Conservation (phyloP, 2,329 filamentous ascomycete genomes). For the Scedosporium dehoogii region DNA sequence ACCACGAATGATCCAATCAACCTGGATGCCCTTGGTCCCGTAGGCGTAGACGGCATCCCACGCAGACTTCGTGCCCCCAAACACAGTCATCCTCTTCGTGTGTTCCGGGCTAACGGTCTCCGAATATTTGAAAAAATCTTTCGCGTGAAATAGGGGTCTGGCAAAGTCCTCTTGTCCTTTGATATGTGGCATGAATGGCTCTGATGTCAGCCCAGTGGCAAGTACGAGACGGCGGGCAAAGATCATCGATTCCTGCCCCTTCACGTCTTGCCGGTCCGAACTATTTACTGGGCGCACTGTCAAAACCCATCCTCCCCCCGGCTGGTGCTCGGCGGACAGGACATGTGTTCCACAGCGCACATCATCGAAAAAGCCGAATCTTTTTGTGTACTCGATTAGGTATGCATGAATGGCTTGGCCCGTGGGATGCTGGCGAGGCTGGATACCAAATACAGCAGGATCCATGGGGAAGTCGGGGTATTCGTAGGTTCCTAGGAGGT, state of each 20-base stretch:
- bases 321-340: conserved; percentile 30
- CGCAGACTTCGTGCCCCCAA: conserved; percentile 48
- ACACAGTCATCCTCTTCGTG: conserved; percentile 29
- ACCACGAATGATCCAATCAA: conserved; percentile 41
- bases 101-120: conserved; percentile 17
- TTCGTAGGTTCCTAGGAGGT: conserved; percentile 63
- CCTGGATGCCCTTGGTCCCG: conserved; percentile 33
- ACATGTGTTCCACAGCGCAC: conserved; percentile 31
- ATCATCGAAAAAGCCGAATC: conserved; percentile 28
- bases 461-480: conserved; percentile 66
- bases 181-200: conserved; percentile 29
- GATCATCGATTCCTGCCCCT: conserved; percentile 31
- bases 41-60: conserved; percentile 47
- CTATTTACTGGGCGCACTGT: conserved; percentile 33
- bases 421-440: conserved; percentile 35
- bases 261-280: conserved; percentile 47
- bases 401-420: conserved; percentile 37
- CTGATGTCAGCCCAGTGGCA: conserved; percentile 39
- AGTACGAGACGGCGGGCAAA: conserved; percentile 31
- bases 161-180: conserved; percentile 25
- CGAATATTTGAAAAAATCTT: conserved; percentile 26
- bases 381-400: conserved; percentile 31
- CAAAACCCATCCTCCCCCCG: conserved; percentile 32
- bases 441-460: conserved; percentile 36
- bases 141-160: conserved; percentile 31